These are phyloP conservation scores for Ganoderma meredithae DNA, from an alignment of 1,284 basidiomycete genomes.

Conservation along the genomic window DNA sequence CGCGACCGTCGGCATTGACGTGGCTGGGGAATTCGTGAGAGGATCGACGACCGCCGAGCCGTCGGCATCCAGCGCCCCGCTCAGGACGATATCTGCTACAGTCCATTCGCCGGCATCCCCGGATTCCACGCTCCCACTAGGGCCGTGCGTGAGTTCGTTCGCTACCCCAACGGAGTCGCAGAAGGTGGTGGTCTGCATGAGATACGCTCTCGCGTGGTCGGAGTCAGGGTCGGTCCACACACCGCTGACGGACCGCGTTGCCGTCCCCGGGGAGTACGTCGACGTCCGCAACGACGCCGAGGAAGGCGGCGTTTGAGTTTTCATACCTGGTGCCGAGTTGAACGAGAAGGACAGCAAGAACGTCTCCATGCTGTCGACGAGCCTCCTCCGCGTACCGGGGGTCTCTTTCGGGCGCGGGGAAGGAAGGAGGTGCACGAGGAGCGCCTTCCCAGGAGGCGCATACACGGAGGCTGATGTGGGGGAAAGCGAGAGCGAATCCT, in stretches of 20 bases:
- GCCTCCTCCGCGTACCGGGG: conserved; percentile 33
- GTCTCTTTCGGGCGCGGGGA: conserved; percentile 30
- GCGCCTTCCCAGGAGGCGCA: conserved; percentile 34
- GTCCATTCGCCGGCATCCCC: conserved; percentile 39
- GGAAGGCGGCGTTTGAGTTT: background rate
- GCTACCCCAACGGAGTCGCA: conserved; percentile 34
- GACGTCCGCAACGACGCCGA: background rate
- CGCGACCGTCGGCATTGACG: background rate
- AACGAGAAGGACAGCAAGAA: conserved; percentile 46
- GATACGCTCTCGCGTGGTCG: conserved; percentile 45
- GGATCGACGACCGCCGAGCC: background rate
- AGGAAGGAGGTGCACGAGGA: conserved; percentile 45
- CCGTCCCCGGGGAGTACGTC: background rate
- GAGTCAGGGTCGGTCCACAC: conserved; percentile 38
- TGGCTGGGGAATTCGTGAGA: background rate
- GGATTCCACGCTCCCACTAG: conserved; percentile 38
- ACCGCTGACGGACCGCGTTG: conserved; percentile 25
- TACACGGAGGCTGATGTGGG: conserved; percentile 21
- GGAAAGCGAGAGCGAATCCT: conserved; percentile 25
- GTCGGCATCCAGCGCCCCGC: conserved; percentile 44
- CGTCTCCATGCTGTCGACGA: conserved; percentile 46
- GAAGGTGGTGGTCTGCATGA: conserved; percentile 44
- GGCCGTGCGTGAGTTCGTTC: conserved; percentile 19
- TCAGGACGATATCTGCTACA: conserved; percentile 46
- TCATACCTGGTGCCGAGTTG: conserved; percentile 15